Evolutionary conservation across 2,329 filamentous ascomycete species (phyloP).

Genomic region (Calonectria hawksworthii): DNA sequence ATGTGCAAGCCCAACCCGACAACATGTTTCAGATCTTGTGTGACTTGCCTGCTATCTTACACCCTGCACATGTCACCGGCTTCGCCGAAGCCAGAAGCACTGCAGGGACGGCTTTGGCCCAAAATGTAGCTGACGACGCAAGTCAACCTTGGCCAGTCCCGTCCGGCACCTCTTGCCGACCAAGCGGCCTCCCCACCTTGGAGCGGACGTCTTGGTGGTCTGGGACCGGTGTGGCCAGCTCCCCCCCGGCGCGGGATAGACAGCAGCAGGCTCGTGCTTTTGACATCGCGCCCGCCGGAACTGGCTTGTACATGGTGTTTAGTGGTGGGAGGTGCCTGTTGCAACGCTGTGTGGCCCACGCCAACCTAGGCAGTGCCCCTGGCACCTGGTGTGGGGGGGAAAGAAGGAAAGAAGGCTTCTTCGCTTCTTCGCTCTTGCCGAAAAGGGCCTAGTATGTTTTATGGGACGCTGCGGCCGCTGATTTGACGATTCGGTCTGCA

Average conservation of each 20-base stretch:
- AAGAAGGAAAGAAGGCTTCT: not conserved
- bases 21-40: slow-evolving; percentile 1
- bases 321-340: not conserved
- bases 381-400: not conserved
- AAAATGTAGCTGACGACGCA: not conserved
- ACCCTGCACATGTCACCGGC: slow-evolving; percentile 1
- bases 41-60: not conserved
- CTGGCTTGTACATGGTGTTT: not conserved
- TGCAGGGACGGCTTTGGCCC: not conserved
- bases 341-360: not conserved
- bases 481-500: not conserved
- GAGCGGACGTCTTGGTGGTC: not conserved
- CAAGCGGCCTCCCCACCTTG: not conserved
- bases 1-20: not conserved
- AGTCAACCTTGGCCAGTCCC: not conserved
- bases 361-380: not conserved
- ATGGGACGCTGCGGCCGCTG: not conserved
- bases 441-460: not conserved
- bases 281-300: not conserved
- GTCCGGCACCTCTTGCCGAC: not conserved
- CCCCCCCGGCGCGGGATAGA: not conserved
- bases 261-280: slow-evolving; percentile 1
- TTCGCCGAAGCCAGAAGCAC: not conserved
- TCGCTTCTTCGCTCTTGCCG: not conserved
- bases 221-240: not conserved